These are phyloP conservation scores for Wilcoxina mikolae DNA, from an alignment of 495 filamentous ascomycete species.

Conservation along the genomic window DNA sequence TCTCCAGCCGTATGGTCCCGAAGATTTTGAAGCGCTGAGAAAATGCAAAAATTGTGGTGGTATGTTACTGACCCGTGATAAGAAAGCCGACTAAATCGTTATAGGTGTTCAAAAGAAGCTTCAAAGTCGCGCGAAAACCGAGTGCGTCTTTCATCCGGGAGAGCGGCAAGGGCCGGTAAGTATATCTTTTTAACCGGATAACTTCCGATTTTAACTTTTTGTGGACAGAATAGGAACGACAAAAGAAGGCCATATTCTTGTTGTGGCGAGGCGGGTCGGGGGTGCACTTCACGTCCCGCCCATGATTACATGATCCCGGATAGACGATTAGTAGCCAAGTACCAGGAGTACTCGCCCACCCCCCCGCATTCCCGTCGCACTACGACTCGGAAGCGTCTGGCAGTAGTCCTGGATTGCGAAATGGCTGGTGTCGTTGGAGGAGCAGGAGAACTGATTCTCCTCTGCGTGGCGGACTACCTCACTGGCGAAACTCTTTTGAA, in stretches of 20 bases:
- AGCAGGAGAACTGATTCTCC: background rate
- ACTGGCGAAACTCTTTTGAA: conserved; percentile 37
- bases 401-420: conserved; percentile 23
- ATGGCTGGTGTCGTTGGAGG: conserved; percentile 14
- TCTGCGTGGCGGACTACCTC: conserved; percentile 34
- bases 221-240: conserved; percentile 3
- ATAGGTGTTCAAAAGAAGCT: background rate
- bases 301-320: conserved; percentile 11
- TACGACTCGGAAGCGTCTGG: conserved; percentile 11
- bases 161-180: background rate
- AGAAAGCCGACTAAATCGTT: background rate
- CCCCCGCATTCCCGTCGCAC: conserved; percentile 1
- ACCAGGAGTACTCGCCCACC: conserved; percentile 8
- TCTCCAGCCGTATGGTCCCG: conserved; percentile 5
- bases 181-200: background rate
- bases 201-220: background rate
- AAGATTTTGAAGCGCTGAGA: conserved; percentile 12
- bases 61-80: background rate
- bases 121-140: conserved; percentile 10
- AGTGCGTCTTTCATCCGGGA: background rate
- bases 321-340: conserved; percentile 5
- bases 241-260: conserved; percentile 13
- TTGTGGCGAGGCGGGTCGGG: conserved; percentile 9
- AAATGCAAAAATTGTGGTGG: conserved; percentile 19
- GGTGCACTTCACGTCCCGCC: background rate